Conservation (phyloP, 2,329 filamentous ascomycete genomes). For the Aureobasidium sp. region DNA sequence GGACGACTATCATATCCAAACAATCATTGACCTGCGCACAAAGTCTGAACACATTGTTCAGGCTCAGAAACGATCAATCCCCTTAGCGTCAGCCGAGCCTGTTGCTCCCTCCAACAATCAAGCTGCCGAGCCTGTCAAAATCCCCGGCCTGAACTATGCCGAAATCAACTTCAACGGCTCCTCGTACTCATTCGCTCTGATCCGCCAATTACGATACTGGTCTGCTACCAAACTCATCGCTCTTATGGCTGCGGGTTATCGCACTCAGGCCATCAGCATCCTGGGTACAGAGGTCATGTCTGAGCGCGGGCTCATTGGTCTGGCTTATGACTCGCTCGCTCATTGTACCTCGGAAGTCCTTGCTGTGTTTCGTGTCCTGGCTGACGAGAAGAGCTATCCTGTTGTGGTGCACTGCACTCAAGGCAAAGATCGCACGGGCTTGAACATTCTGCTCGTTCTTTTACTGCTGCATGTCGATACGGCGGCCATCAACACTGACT, state of each 20-base stretch:
- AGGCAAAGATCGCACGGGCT: constrained; percentile 77
- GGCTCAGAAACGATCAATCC: constrained; percentile 52
- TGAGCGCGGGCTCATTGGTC: constrained; percentile 61
- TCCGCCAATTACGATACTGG: constrained; percentile 62
- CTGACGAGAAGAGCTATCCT: constrained; percentile 49
- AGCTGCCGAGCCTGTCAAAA: constrained; percentile 51
- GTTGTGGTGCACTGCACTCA: constrained; percentile 77
- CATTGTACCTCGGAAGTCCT: constrained; percentile 58
- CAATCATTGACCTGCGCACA: constrained; percentile 72
- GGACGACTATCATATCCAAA: constrained; percentile 57
- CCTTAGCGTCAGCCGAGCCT: constrained; percentile 39
- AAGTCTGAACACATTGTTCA: constrained; percentile 68
- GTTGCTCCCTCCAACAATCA: constrained; percentile 44
- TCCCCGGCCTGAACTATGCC: constrained; percentile 57
- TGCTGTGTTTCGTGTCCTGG: constrained; percentile 45
- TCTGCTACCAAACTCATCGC: constrained; percentile 57
- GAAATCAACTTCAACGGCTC: constrained; percentile 69
- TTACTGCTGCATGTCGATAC: constrained; percentile 54
- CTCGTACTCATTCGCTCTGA: constrained; percentile 60
- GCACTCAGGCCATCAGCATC: constrained; percentile 61
- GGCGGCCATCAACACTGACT: constrained; percentile 63
- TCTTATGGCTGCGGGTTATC: constrained; percentile 60
- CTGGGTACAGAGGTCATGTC: constrained; percentile 65
- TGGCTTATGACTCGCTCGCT: constrained; percentile 64
- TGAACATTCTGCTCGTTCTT: constrained; percentile 62